Evolutionary conservation across 148 eudicot genomes (phyloP).

Genomic region (Chenopodium suecicum): DNA sequence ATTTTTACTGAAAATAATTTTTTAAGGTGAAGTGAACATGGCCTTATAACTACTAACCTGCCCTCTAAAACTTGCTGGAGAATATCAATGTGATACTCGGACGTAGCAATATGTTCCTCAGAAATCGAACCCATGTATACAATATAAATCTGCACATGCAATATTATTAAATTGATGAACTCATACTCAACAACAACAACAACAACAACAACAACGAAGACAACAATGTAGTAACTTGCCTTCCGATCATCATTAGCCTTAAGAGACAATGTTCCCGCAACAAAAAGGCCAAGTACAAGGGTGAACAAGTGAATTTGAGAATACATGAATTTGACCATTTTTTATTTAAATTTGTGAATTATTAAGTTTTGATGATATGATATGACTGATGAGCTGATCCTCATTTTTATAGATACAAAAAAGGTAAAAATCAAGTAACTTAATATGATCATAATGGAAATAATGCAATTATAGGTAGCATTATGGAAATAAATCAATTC

Average conservation of each 20-base stretch:
- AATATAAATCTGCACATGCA: slow-evolving; percentile 25
- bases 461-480: background rate
- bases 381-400: too few relatives aligned
- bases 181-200: too few relatives aligned
- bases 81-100: slow-evolving; percentile 20
- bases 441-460: background rate
- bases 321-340: slow-evolving; percentile 19
- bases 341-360: background rate
- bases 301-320: background rate
- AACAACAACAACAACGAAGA: too few relatives aligned
- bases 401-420: background rate
- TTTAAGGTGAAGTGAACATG: too few relatives aligned
- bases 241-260: slow-evolving; percentile 20
- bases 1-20: too few relatives aligned
- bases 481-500: too few relatives aligned
- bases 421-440: background rate
- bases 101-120: slow-evolving; percentile 12
- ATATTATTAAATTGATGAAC: too few relatives aligned
- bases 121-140: slow-evolving; percentile 30
- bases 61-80: slow-evolving; percentile 25
- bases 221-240: slow-evolving; percentile 17
- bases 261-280: background rate
- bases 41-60: too few relatives aligned
- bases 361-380: too few relatives aligned
- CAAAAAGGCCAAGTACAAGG: slow-evolving; percentile 5